These are phyloP conservation scores for Zanthoxylum bungeanum DNA, from an alignment of 345 rosid species.

Conservation along the genomic window DNA sequence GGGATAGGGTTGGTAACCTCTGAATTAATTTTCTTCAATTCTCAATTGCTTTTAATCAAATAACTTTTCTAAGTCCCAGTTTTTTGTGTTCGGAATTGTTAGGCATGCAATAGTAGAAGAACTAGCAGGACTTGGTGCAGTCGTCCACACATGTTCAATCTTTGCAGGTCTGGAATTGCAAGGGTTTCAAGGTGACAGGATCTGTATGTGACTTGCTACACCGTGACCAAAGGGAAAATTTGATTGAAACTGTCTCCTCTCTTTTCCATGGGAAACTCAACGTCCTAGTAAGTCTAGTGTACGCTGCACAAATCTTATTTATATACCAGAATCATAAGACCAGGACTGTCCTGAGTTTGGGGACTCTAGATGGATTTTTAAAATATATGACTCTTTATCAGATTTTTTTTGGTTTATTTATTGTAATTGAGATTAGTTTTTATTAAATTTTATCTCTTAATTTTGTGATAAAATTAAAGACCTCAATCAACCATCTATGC, in stretches of 20 bases:
- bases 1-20: constrained; percentile 19
- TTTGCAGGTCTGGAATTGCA: constrained; percentile 12
- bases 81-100: neutral
- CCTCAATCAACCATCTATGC: no score
- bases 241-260: constrained; percentile 21
- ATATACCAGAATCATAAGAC: no score
- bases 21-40: neutral
- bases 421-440: no score
- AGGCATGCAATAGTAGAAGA: constrained; percentile 16
- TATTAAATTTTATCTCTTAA: no score
- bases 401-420: no score
- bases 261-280: constrained; percentile 23
- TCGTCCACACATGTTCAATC: neutral
- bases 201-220: constrained; percentile 11
- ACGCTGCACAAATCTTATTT: neutral
- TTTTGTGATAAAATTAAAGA: no score
- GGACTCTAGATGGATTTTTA: no score
- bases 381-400: no score
- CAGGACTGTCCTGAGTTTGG: neutral
- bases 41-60: neutral
- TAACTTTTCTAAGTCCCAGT: neutral
- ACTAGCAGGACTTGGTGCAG: neutral
- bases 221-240: constrained; percentile 10
- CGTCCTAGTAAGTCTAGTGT: constrained; percentile 18
- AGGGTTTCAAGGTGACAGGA: constrained; percentile 23